These are phyloP conservation scores for Centrapalus pauciflorus DNA, from an alignment of 129 eudicot genomes.

Conservation along the genomic window DNA sequence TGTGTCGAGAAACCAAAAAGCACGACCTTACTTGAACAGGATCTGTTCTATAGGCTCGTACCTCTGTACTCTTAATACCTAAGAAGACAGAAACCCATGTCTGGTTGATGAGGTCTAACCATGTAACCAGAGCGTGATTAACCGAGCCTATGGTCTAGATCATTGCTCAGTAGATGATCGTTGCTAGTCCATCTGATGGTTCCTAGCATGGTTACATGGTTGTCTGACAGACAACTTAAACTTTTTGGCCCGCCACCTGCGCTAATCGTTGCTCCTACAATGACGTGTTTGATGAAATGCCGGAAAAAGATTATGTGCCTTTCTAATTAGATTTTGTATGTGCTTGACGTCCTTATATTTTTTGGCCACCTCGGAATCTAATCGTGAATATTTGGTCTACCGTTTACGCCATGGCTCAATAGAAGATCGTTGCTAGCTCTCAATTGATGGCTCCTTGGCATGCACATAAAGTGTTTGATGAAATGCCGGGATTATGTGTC, in stretches of 20 bases:
- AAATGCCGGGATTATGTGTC: no score
- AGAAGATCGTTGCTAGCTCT: no score
- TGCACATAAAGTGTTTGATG: no score
- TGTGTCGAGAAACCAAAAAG: no score
- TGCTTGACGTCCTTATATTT: no score
- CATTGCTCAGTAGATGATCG: conserved; percentile 21
- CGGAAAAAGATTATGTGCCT: not conserved
- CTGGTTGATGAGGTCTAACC: conserved; percentile 1
- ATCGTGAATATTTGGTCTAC: no score
- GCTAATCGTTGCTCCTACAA: no score
- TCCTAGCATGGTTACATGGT: conserved; percentile 16
- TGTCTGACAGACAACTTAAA: conserved; percentile 19
- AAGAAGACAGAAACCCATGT: conserved; percentile 15
- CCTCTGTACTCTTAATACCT: conserved; percentile 36
- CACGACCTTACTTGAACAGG: conserved; percentile 86
- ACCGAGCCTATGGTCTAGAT: not conserved
- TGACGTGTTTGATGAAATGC: not conserved
- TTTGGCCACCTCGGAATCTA: no score
- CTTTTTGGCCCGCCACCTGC: not conserved
- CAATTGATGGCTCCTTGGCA: no score
- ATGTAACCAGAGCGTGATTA: conserved; percentile 13
- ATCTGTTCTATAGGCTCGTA: conserved; percentile 87
- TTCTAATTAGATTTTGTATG: not conserved
- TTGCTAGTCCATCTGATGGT: not conserved
- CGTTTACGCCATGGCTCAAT: no score